phyloP scores from a whole-genome alignment of 2,329 filamentous ascomycete genomes.

The Lasiodiplodia theobromae region DNA sequence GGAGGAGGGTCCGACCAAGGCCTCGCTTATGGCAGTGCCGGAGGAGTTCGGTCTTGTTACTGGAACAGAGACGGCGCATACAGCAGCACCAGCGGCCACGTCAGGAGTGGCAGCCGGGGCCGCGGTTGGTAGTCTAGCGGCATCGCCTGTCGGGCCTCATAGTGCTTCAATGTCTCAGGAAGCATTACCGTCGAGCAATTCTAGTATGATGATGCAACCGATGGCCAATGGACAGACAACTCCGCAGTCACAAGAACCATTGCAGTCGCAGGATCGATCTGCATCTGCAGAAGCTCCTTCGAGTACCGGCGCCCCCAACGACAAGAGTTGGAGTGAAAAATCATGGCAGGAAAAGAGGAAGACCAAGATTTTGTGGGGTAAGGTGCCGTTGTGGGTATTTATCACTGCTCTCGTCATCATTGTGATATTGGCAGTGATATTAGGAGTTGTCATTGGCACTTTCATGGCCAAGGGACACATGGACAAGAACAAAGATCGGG shows the following conservation, averaged over 20 bases:
- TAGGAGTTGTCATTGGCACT: constrained; percentile 63
- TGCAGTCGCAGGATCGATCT: constrained; percentile 4
- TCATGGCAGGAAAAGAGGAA: constrained; percentile 48
- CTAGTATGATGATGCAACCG: constrained; percentile 21
- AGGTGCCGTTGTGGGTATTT: constrained; percentile 59
- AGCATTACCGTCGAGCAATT: constrained; percentile 11
- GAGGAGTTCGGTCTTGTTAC: constrained; percentile 24
- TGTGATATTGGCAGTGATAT: constrained; percentile 54
- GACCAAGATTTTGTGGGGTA: constrained; percentile 55
- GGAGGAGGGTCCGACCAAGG: constrained; percentile 72
- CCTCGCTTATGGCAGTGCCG: constrained; percentile 41
- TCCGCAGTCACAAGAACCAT: constrained; percentile 17
- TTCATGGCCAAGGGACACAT: constrained; percentile 56
- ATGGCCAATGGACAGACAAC: constrained; percentile 13
- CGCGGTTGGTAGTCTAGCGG: not conserved
- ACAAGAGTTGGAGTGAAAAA: constrained; percentile 40
- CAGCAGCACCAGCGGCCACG: not conserved
- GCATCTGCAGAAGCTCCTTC: not conserved
- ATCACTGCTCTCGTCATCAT: constrained; percentile 55
- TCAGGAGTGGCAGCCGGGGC: not conserved
- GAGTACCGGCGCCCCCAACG: constrained; percentile 33
- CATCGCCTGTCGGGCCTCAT: not conserved
- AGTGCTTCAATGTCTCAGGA: constrained; percentile 13
- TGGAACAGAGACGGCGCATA: not conserved
- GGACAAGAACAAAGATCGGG: constrained; percentile 36